Conservation (phyloP, 768 basidiomycete genomes). For the Candolleomyces efflorescens region DNA sequence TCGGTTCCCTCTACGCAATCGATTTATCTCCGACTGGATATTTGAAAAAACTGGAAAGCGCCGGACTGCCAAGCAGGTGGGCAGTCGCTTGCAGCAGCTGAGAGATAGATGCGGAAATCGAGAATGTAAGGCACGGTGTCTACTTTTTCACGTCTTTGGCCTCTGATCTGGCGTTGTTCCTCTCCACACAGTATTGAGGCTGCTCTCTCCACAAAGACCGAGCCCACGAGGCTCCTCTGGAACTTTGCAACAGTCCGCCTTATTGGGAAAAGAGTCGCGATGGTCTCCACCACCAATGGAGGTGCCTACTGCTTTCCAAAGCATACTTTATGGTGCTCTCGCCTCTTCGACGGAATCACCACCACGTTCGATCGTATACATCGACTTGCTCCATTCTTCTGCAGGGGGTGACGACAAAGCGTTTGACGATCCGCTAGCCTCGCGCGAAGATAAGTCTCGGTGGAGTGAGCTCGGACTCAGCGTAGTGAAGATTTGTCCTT, state of each 20-base stretch:
- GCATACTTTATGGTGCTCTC: constrained; percentile 26
- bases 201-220: constrained; percentile 36
- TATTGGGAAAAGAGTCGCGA: constrained; percentile 30
- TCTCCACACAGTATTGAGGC: constrained; percentile 35
- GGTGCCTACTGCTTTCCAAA: constrained; percentile 27
- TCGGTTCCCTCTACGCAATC: constrained; percentile 74
- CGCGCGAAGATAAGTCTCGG: constrained; percentile 17
- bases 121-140: constrained; percentile 50
- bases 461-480: constrained; percentile 8
- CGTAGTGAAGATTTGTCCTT: constrained; percentile 5
- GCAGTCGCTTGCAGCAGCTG: constrained; percentile 75
- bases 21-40: constrained; percentile 79
- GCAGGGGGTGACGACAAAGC: constrained; percentile 21
- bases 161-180: constrained; percentile 5
- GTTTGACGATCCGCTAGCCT: constrained; percentile 47
- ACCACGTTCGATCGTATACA: constrained; percentile 38
- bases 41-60: constrained; percentile 62
- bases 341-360: constrained; percentile 21
- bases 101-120: constrained; percentile 71
- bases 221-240: constrained; percentile 24
- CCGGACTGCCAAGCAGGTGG: constrained; percentile 75
- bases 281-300: constrained; percentile 38
- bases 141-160: neutral
- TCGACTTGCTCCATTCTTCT: constrained; percentile 39
- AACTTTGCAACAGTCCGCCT: constrained; percentile 18